These are phyloP conservation scores for Dimargaris xerosporica DNA, from an alignment of 192 early-diverging fungal genomes.

Conservation along the genomic window DNA sequence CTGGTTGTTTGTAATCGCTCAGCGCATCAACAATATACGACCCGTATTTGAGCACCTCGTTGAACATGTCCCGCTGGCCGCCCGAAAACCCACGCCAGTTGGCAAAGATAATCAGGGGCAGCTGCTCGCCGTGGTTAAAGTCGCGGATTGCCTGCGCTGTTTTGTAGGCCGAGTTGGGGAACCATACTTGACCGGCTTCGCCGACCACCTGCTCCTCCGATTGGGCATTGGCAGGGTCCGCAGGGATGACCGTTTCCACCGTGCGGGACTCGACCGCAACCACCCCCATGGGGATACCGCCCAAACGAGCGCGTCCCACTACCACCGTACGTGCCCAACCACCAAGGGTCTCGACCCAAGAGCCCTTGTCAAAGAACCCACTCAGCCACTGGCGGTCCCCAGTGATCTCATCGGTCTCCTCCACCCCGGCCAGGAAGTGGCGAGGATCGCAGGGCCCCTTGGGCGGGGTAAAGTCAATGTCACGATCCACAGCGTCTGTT, in stretches of 20 bases:
- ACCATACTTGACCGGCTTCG: constrained; percentile 96
- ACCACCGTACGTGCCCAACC: constrained; percentile 97
- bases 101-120: constrained; percentile 97
- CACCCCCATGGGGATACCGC: constrained; percentile 93
- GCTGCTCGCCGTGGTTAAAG: constrained; percentile 96
- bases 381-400: constrained; percentile 37
- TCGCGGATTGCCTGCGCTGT: constrained; percentile 98
- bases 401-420: constrained; percentile 37
- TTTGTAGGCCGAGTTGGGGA: constrained; percentile 98
- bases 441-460: constrained; percentile 82
- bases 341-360: constrained; percentile 87
- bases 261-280: constrained; percentile 93
- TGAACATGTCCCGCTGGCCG: constrained; percentile 97
- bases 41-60: constrained; percentile 95
- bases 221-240: constrained; percentile 84
- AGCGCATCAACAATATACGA: constrained; percentile 95
- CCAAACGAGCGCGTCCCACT: constrained; percentile 84
- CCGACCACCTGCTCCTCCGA: constrained; percentile 77
- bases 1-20: constrained; percentile 87
- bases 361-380: constrained; percentile 97
- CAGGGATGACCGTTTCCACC: constrained; percentile 79
- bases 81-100: constrained; percentile 99
- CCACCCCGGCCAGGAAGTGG: constrained; percentile 67
- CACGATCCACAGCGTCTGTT: constrained; percentile 64
- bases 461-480: constrained; percentile 69